These are phyloP conservation scores for Chrysopogon serrulatus DNA, from an alignment of 176 grass and related monocot species.

Conservation along the genomic window DNA sequence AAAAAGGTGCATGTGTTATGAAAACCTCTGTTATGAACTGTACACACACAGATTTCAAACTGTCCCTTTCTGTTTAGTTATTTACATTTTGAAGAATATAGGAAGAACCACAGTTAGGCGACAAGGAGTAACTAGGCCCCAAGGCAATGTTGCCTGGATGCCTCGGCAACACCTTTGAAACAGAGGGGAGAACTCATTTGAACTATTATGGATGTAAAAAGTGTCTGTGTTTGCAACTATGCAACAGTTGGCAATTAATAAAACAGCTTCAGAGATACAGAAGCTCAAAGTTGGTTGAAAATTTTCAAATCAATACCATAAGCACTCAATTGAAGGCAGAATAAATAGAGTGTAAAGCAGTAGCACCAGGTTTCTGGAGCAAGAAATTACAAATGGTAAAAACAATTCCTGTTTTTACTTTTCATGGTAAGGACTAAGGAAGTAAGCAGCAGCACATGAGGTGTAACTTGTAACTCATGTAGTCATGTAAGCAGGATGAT, in stretches of 20 bases:
- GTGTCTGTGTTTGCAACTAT: neutral
- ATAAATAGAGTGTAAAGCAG: neutral
- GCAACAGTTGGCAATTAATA: neutral
- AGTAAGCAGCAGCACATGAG: neutral
- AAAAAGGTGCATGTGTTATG: neutral
- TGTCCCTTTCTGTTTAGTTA: neutral
- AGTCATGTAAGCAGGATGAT: neutral
- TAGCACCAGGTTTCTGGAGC: neutral
- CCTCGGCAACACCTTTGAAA: too few relatives aligned
- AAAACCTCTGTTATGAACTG: neutral
- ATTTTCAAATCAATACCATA: neutral
- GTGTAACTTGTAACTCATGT: neutral
- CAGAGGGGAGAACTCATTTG: neutral
- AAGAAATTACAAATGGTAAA: neutral
- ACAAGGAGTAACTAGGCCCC: neutral
- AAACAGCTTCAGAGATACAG: neutral
- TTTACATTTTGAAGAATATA: neutral
- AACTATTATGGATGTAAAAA: neutral
- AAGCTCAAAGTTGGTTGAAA: neutral
- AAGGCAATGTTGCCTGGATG: neutral
- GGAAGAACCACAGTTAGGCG: neutral
- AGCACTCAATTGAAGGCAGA: neutral
- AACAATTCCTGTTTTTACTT: neutral
- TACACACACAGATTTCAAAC: neutral
- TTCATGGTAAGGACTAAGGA: neutral